These are phyloP conservation scores for Lophiotrema nucula DNA, from an alignment of 495 filamentous ascomycete genomes.

Conservation along the genomic window DNA sequence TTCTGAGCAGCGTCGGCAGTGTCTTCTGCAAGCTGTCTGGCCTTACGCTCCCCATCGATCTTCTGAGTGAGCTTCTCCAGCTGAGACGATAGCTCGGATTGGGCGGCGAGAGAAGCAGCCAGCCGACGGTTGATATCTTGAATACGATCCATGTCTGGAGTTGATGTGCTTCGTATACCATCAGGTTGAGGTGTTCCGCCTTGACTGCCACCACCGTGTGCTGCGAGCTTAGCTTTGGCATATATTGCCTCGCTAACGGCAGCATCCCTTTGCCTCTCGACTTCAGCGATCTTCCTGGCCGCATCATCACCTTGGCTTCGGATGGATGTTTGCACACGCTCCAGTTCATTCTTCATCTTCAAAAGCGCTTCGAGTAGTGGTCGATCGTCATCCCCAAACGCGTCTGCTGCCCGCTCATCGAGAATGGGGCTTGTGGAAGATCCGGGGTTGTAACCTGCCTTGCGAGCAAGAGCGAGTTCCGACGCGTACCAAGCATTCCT, in stretches of 20 bases:
- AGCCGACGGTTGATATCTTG: conserved; percentile 79
- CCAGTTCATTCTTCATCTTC: conserved; percentile 80
- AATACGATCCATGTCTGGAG: conserved; percentile 61
- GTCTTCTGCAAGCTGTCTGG: conserved; percentile 82
- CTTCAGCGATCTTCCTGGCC: conserved; percentile 84
- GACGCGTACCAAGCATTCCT: conserved; percentile 97
- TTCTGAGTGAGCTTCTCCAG: conserved; percentile 66
- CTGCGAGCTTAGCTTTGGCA: conserved; percentile 88
- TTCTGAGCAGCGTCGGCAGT: conserved; percentile 78
- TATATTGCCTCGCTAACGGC: conserved; percentile 92
- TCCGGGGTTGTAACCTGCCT: conserved; percentile 79
- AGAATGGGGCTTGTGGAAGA: conserved; percentile 68
- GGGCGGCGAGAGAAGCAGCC: conserved; percentile 71
- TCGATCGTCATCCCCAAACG: conserved; percentile 84
- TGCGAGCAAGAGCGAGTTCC: conserved; percentile 83
- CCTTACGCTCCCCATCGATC: conserved; percentile 74
- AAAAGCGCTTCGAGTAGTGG: conserved; percentile 91
- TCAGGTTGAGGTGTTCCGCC: conserved; percentile 71
- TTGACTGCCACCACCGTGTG: conserved; percentile 66
- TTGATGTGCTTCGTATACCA: conserved; percentile 51
- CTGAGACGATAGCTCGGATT: conserved; percentile 70
- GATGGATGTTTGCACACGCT: conserved; percentile 79
- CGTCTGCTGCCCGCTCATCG: conserved; percentile 72
- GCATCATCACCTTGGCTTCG: conserved; percentile 81
- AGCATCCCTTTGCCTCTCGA: conserved; percentile 88